Base-by-base conservation (phyloP, 495 filamentous ascomycete species). In the Corynascus novoguineensis region DNA sequence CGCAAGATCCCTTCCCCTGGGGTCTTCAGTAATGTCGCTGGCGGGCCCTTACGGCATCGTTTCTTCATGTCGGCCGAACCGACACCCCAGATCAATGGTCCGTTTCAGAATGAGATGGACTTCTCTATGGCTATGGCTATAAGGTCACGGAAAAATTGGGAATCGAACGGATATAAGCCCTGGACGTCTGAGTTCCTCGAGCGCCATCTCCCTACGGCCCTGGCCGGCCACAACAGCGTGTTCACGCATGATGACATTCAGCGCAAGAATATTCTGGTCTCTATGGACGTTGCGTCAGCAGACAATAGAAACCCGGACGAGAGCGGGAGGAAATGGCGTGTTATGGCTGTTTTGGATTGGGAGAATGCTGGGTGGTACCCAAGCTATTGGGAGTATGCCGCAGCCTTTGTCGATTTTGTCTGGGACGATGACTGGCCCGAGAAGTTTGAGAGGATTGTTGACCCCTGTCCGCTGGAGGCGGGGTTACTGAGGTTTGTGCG, bases 371-470 rank as follows among this genome's bases (percentile, higher is more conserved):
- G 48, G 19, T 51, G 48, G 48, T 51, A 38, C 21, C 48, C 48
- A 34, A 51, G 48, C 32, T 51, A 51, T 11, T 38, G 48, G 48
- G 32, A 38, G 21, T 51, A 51, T 38, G 48, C 48, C 8, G 17
- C 6, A 3, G 22, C 0, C 3, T 51, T 51, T 24, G 11, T 51
- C 12, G 19, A 51, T 6, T 38, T 38, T 27, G 9, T 37, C 11
- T 51, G 48, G 48, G 11, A 27, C 10, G 48, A 51, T 15, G 32
- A 38, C 21, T 51, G 48, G 48, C 48, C 48, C 11, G 48, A 51
- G 31, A 51, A 51, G 21, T 38, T 38, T 38, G 48, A 51, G 32
- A 7, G 48, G 8, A 51, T 38, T 17, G 48, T 51, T 5, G 48
- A 51, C 0, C 48, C 48, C 11, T 51, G 48, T 3, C 48, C 48